Evolutionary conservation across 345 rosid species (phyloP).

Genomic region (Combretum micranthum): DNA sequence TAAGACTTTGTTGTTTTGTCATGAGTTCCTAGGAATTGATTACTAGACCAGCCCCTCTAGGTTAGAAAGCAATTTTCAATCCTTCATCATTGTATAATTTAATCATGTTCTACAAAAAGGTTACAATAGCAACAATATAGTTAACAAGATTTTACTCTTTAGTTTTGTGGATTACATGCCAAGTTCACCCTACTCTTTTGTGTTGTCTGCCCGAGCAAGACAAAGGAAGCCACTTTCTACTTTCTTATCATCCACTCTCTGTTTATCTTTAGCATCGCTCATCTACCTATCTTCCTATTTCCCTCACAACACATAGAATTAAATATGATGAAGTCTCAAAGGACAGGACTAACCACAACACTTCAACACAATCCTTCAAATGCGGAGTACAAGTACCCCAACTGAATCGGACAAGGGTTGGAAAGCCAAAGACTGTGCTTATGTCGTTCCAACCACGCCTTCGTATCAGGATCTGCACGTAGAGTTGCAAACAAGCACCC

Average conservation of each 20-base stretch:
- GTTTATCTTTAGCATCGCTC: too few relatives aligned
- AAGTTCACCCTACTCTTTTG: too few relatives aligned
- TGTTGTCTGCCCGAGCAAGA: not conserved
- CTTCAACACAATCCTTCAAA: conserved; percentile 58
- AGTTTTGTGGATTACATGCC: too few relatives aligned
- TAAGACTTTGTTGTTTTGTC: too few relatives aligned
- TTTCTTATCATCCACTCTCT: too few relatives aligned
- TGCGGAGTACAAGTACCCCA: conserved; percentile 87
- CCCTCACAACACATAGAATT: not conserved
- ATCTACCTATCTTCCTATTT: not conserved
- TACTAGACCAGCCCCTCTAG: too few relatives aligned
- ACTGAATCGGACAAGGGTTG: conserved; percentile 85
- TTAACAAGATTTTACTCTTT: too few relatives aligned
- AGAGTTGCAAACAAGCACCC: conserved; percentile 17
- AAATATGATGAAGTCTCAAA: not conserved
- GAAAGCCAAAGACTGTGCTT: conserved; percentile 88
- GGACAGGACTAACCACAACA: conserved; percentile 49
- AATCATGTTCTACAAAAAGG: too few relatives aligned
- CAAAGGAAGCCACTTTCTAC: not conserved
- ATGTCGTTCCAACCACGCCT: conserved; percentile 76
- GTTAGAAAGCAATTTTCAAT: too few relatives aligned
- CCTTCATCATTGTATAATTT: too few relatives aligned
- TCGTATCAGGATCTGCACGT: conserved; percentile 72
- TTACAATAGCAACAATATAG: too few relatives aligned
- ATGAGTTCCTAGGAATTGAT: too few relatives aligned